Evolutionary conservation across 1,284 basidiomycete genomes (phyloP).

Genomic region (Tetrapyrgos nigripes): DNA sequence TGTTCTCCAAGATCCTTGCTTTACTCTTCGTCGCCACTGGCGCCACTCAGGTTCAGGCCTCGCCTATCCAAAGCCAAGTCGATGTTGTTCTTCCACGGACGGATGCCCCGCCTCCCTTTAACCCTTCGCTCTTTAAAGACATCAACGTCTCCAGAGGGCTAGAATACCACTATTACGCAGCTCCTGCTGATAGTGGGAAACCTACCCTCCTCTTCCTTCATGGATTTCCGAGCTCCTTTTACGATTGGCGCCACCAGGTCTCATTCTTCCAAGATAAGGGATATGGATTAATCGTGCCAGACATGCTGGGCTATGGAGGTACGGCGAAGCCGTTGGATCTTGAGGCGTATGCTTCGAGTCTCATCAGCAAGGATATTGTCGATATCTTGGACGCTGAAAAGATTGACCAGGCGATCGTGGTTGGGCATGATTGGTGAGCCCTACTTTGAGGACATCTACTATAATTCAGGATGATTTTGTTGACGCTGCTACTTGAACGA

Average conservation of each 20-base stretch:
- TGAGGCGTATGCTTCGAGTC: constrained; percentile 44
- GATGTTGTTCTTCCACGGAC: too few relatives aligned
- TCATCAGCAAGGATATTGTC: constrained; percentile 44
- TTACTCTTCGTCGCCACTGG: too few relatives aligned
- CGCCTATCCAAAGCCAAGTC: too few relatives aligned
- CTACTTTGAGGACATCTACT: background rate
- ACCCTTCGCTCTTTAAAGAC: constrained; percentile 23
- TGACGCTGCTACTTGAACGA: too few relatives aligned
- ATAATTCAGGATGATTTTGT: too few relatives aligned
- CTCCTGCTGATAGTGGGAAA: constrained; percentile 28
- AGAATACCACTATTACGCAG: constrained; percentile 37
- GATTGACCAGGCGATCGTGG: constrained; percentile 38
- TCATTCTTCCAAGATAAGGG: constrained; percentile 48
- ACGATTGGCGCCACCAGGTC: constrained; percentile 52
- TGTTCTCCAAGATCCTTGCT: too few relatives aligned
- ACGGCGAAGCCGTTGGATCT: constrained; percentile 51
- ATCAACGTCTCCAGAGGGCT: constrained; percentile 26
- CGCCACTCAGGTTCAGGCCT: too few relatives aligned
- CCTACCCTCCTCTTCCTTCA: constrained; percentile 52
- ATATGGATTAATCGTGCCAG: constrained; percentile 54
- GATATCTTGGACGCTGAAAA: constrained; percentile 50
- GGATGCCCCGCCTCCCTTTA: background rate
- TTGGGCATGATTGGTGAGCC: constrained; percentile 56
- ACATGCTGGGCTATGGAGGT: constrained; percentile 55
- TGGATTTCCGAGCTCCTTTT: constrained; percentile 50